Conservation (phyloP, 2,329 filamentous ascomycete genomes). For the Botrytis deweyae region DNA sequence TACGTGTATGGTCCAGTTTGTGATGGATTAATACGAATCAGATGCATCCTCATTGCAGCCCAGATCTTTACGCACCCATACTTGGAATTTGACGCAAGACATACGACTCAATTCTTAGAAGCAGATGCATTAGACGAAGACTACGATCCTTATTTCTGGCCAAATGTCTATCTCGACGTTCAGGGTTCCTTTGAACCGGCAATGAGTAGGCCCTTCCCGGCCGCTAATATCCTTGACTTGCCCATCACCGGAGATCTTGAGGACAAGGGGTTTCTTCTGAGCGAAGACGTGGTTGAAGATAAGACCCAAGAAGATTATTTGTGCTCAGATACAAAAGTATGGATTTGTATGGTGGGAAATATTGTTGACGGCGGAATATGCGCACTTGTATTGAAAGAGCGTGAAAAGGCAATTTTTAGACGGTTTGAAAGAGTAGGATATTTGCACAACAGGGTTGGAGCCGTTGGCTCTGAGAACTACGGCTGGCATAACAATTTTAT, state of each 20-base stretch:
- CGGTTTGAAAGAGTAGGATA: neutral
- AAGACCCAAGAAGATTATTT: neutral
- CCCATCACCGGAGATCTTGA: neutral
- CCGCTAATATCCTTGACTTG: neutral
- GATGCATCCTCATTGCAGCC: neutral
- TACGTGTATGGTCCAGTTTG: neutral
- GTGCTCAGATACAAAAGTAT: neutral
- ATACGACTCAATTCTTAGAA: neutral
- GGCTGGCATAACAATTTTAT: neutral
- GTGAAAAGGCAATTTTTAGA: neutral
- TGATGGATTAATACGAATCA: neutral
- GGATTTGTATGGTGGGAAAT: neutral
- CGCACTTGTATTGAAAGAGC: neutral
- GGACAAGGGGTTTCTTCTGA: neutral
- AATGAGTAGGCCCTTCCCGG: neutral
- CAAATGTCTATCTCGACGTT: constrained; percentile 1
- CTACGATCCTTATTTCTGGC: neutral
- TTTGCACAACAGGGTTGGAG: neutral
- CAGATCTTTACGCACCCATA: neutral
- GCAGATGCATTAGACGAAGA: neutral
- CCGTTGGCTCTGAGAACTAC: neutral
- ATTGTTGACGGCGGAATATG: neutral
- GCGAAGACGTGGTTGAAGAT: neutral
- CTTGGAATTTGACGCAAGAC: neutral
- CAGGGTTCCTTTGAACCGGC: neutral